Percentiles rank a stretch among this genome's conserved stretches.
These are phyloP conservation scores for Wolfiporia cocos DNA, from an alignment of 1,284 basidiomycete genomes.

Conservation along the genomic window DNA sequence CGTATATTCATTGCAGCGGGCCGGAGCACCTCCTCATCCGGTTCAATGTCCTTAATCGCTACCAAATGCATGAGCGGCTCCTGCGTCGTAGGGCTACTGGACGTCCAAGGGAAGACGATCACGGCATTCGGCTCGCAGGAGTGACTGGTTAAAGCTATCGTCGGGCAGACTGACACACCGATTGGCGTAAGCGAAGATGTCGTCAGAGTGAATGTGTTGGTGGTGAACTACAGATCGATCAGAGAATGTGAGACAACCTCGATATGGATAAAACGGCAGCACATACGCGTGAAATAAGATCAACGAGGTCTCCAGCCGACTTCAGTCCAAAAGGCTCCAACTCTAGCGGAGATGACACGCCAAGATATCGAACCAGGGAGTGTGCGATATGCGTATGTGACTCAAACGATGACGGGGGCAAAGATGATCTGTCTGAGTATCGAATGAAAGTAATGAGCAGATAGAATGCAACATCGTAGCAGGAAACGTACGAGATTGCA, in stretches of 20 bases:
- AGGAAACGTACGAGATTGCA: conserved; percentile 68
- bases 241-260: background rate
- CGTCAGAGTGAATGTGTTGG: conserved; percentile 86
- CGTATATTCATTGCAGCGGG: too few species aligned
- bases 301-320: conserved; percentile 58
- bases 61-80: conserved; percentile 72
- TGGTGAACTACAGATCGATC: conserved; percentile 56
- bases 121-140: conserved; percentile 89
- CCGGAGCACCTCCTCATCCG: conserved; percentile 74
- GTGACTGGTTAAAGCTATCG: conserved; percentile 83
- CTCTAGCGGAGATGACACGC: conserved; percentile 49
- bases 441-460: conserved; percentile 5
- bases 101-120: conserved; percentile 74
- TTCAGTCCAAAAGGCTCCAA: conserved; percentile 49
- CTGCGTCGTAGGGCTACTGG: conserved; percentile 26
- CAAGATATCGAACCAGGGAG: conserved; percentile 62
- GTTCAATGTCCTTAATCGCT: conserved; percentile 55
- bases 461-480: background rate
- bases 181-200: conserved; percentile 71
- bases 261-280: background rate
- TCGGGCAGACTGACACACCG: conserved; percentile 76
- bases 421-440: conserved; percentile 44
- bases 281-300: conserved; percentile 63
- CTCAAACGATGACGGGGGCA: conserved; percentile 44
- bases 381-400: conserved; percentile 65